Evolutionary conservation across 2,329 filamentous ascomycete species (phyloP), one percentile per base, ranked within the genome.

Genomic region (Pseudovirgaria hyperparasitica): DNA sequence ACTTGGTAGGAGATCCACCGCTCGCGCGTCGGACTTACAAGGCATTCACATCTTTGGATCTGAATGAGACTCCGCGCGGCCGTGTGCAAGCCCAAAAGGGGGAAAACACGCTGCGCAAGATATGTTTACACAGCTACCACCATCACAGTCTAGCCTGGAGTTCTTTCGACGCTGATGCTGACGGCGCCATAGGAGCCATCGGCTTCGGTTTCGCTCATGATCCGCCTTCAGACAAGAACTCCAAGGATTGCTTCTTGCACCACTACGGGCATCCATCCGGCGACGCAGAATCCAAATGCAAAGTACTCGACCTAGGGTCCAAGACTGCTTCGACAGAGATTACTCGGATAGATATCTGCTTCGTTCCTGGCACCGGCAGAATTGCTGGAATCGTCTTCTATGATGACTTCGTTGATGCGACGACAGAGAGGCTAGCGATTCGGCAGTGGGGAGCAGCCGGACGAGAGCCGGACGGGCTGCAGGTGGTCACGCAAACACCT

Each of bases 1-100:
- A 42, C 32, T 39, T 46, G 30, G 33, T 46, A 14, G 45, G 45
- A 22, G 43, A 46, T 26, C 35, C 36, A 4, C 39, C 39, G 22
- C 20, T 43, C 13, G 21, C 12, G 10, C 9, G 14, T 4, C 36
- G 35, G 16, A 37, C 34, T 4, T 43, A 46, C 31, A 37, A 38
- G 28, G 33, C 42, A 14, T 46, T 48, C 32, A 39, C 34, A 21
- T 40, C 45, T 7, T 30, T 48, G 9, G 43, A 46, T 16, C 29
- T 44, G 16, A 45, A 35, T 8, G 43, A 45, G 28, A n/a, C n/a
- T n/a, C 30, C 35, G 3, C 29, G 22, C 5, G 38, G 35, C 4
- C n/a, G n/a, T n/a, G n/a, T n/a, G n/a, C n/a, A n/a, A n/a, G n/a
- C n/a, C n/a, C 14, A 23, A 3, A 27, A 28, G 29, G 37, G 29